Percentiles rank a stretch among this genome's conserved stretches.
Evolutionary conservation across 2,329 filamentous ascomycete genomes (phyloP).

Genomic region (Graphiopsis chlorocephala): DNA sequence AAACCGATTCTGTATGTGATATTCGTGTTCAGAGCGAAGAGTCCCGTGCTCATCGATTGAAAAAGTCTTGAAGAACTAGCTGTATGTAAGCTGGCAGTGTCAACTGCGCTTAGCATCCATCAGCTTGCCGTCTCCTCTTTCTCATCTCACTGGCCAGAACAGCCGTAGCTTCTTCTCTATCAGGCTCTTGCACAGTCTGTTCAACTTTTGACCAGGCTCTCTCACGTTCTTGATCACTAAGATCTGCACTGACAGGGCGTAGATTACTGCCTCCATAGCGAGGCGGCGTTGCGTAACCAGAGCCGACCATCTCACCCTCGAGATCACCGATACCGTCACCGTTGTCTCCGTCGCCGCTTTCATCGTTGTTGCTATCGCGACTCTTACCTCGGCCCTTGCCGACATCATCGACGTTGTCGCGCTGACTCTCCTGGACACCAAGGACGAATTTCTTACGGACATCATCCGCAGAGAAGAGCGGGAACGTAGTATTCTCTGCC

Average conservation of each 20-base stretch:
- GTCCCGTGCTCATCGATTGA: no score
- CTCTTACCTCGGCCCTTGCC: background rate
- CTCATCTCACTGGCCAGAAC: background rate
- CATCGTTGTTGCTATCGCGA: background rate
- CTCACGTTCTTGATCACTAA: background rate
- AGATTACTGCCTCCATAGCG: background rate
- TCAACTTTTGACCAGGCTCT: background rate
- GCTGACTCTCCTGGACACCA: background rate
- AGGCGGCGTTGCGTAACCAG: background rate
- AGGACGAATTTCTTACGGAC: background rate
- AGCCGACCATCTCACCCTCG: background rate
- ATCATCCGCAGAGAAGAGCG: background rate
- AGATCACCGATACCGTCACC: background rate
- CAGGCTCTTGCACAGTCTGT: background rate
- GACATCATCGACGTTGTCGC: background rate
- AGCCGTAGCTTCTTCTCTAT: background rate
- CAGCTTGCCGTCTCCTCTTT: background rate
- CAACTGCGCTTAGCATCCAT: background rate
- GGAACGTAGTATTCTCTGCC: background rate
- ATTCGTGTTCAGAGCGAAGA: no score
- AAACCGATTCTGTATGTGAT: no score
- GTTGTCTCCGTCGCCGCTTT: background rate
- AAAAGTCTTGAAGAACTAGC: no score
- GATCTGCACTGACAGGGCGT: background rate
- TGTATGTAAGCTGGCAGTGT: no score